A percentile compares a stretch with the other conserved stretches of the same genome.
Conservation (phyloP, 2,329 filamentous ascomycete species). For the Trichoderma gracile region DNA sequence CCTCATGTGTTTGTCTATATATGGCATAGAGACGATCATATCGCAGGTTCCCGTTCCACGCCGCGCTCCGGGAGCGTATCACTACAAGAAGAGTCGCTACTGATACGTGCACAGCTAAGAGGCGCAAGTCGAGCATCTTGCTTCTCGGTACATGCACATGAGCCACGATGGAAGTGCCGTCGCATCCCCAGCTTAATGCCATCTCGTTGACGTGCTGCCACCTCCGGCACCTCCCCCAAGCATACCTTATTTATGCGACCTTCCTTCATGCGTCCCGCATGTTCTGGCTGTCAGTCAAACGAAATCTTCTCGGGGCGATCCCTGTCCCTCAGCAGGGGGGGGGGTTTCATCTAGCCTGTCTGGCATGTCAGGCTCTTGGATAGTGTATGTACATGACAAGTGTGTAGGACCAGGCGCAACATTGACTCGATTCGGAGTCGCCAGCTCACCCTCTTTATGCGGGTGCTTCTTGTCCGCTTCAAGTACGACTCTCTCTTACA, state of each 20-base stretch:
- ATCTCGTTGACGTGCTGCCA: background rate
- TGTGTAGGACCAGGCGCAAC: conserved; percentile 16
- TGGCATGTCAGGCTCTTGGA: background rate
- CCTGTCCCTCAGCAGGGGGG: background rate
- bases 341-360: background rate
- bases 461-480: background rate
- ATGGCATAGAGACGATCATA: too few species aligned
- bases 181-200: background rate
- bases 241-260: background rate
- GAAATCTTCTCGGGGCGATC: background rate
- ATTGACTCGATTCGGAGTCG: conserved; percentile 17
- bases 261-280: conserved; percentile 15
- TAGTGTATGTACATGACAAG: too few species aligned
- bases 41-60: background rate
- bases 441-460: background rate
- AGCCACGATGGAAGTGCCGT: conserved; percentile 1
- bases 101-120: background rate
- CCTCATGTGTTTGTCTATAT: too few species aligned
- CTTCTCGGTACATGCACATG: background rate
- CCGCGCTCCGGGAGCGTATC: background rate
- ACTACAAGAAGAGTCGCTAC: background rate
- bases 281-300: background rate
- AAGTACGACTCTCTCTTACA: background rate
- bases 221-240: too few species aligned
- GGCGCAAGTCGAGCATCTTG: background rate